These are phyloP conservation scores for Plasmopara viticola DNA, from an alignment of 352 stramenopile species.

Conservation along the genomic window DNA sequence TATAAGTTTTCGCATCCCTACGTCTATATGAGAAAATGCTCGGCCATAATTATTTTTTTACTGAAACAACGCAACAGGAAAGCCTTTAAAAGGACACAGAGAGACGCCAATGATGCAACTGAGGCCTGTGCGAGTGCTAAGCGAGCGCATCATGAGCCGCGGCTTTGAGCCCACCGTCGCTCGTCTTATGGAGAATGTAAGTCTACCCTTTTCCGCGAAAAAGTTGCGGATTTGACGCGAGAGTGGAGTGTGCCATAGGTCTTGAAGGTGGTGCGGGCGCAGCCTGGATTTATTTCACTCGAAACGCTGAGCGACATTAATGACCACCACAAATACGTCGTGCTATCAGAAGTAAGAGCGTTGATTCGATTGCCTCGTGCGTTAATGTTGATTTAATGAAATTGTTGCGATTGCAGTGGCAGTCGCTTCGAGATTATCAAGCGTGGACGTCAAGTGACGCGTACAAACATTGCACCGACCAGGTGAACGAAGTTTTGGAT, in stretches of 20 bases:
- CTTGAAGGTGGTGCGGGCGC: constrained; percentile 61
- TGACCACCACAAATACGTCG: constrained; percentile 85
- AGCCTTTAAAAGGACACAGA: not conserved
- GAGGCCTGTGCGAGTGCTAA: constrained; percentile 73
- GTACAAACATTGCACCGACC: constrained; percentile 71
- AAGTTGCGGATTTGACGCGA: not conserved
- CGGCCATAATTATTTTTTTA: too few species aligned
- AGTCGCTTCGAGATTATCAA: constrained; percentile 75
- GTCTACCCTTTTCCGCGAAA: constrained; percentile 1
- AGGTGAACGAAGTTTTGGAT: constrained; percentile 84
- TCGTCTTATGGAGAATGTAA: constrained; percentile 74
- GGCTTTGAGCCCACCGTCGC: constrained; percentile 78
- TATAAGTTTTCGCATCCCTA: too few species aligned
- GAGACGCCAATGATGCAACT: constrained; percentile 18
- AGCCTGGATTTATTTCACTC: constrained; percentile 71
- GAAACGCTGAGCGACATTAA: constrained; percentile 78
- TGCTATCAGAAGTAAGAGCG: constrained; percentile 65
- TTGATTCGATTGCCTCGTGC: not conserved
- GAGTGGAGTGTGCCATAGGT: constrained; percentile 30
- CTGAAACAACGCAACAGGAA: not conserved
- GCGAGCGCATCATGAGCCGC: constrained; percentile 76
- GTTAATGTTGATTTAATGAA: not conserved
- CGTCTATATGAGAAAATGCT: too few species aligned
- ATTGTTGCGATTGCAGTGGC: constrained; percentile 44
- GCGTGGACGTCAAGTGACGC: constrained; percentile 70